Base-by-base conservation (phyloP, 164 flowering plant genomes). In the Kalanchoe fedtschenkoi region DNA sequence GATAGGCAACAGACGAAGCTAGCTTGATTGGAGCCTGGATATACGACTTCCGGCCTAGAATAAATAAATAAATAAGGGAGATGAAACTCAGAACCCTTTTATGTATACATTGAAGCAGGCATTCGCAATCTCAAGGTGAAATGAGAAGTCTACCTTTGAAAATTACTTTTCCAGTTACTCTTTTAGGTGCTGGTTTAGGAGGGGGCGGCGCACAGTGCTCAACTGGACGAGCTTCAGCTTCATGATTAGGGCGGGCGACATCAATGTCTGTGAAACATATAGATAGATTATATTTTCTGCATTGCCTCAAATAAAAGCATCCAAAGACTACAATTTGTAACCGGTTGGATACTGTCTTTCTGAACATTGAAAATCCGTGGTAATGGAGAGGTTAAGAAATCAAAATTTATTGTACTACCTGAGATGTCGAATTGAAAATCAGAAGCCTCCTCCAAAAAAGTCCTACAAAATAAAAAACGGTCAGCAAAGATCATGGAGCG, bases 1-100 rank as follows among this genome's bases (percentile, higher is more conserved):
- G 98, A 72, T 83, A 86, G 11, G 77, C 95, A 37, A 93, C 83
- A 5, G 95, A 82, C 34, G 90, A 76, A 38, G 95, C 69, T 62
- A 78, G 30, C 73, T 89, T 93, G 39, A 84, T 64, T n/a, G 95
- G 84, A 35, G 91, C 65, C 55, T 67, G 71, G 51, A 85, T 78
- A 67, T 38, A 75, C 35, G 95, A 82, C 68, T 82, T 85, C 73
- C 73, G 76, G 67, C 96, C 96, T 86, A 70, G 60, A 46, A 15
- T 26, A 32, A 66, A 21, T 53, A 63, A 47, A 68, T 34, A 64
- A 32, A 64, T 21, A 4, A 54, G 24, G 22, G 9, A 30, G 26
- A 39, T 57, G 21, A 5, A 37, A 16, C 13, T n/a, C n/a, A n/a
- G 34, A 6, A 6, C 19, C 1, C 22, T 29, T 2, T 34, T 5